Evolutionary conservation across 2,329 filamentous ascomycete genomes (phyloP).

Genomic region (Ophiostoma novo-ulmi): DNA sequence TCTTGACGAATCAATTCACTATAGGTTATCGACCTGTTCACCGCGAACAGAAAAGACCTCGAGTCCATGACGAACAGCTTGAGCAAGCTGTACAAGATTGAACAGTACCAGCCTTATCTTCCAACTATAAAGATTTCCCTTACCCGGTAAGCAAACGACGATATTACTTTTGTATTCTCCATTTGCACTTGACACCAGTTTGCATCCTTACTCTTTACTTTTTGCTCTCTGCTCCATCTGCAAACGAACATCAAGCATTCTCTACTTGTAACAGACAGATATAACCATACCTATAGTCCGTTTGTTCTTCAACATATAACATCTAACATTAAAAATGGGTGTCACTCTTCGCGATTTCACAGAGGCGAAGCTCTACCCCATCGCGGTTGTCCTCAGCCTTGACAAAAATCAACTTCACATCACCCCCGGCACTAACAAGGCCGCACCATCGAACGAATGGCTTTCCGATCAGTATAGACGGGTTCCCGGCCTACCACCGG

Average conservation of each 20-base stretch:
- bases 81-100: neutral
- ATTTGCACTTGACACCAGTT: neutral
- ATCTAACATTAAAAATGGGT: neutral
- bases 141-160: slow-evolving; percentile 10
- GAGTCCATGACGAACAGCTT: neutral
- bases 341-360: neutral
- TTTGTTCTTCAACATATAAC: neutral
- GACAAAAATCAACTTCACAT: slow-evolving; percentile 2
- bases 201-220: neutral
- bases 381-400: neutral
- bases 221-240: neutral
- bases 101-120: neutral
- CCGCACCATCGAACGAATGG: slow-evolving; percentile 20
- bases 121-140: neutral
- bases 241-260: neutral
- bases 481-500: slow-evolving; percentile 19
- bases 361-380: slow-evolving; percentile 14
- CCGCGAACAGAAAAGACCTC: neutral
- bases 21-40: neutral
- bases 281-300: neutral
- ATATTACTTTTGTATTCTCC: too few species aligned
- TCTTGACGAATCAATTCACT: neutral
- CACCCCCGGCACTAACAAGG: neutral
- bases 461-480: slow-evolving; percentile 21
- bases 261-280: neutral